A percentile compares a stretch with the other conserved stretches of the same genome.
These are phyloP conservation scores for Leishmania major DNA, from an alignment of 208 protist species.

Conservation along the genomic window DNA sequence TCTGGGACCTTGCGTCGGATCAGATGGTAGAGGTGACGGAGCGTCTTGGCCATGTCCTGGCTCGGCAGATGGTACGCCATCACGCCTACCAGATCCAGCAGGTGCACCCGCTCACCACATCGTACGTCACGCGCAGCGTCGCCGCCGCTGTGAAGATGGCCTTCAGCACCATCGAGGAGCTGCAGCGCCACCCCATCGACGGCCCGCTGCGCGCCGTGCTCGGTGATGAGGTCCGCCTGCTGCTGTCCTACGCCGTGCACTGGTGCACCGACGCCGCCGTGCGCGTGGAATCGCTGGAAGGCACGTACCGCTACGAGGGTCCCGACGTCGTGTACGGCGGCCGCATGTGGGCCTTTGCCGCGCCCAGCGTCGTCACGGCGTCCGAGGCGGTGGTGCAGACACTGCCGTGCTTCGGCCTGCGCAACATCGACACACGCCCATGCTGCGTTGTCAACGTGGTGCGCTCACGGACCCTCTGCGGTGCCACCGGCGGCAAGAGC, in stretches of 20 bases:
- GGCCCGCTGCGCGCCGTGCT: conserved; percentile 51
- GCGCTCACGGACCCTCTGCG: conserved; percentile 15
- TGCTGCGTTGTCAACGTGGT: conserved; percentile 9
- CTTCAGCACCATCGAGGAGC: conserved; percentile 66
- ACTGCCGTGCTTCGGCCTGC: conserved; percentile 16
- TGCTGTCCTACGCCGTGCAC: conserved; percentile 70
- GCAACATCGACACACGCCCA: conserved; percentile 12
- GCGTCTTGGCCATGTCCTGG: conserved; percentile 41
- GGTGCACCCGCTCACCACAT: conserved; percentile 73
- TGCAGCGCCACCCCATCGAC: conserved; percentile 58
- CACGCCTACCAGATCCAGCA: conserved; percentile 72
- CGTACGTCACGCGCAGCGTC: conserved; percentile 52
- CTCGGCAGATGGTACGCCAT: conserved; percentile 38
- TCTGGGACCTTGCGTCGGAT: conserved; percentile 72
- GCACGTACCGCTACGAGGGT: conserved; percentile 63
- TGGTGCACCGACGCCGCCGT: conserved; percentile 80
- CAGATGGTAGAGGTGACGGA: conserved; percentile 66
- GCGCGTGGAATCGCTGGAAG: conserved; percentile 35
- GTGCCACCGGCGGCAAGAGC: neutral
- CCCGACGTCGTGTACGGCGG: conserved; percentile 62
- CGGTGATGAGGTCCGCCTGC: conserved; percentile 56
- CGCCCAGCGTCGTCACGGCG: conserved; percentile 66
- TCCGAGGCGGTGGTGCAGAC: conserved; percentile 18
- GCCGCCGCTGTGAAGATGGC: conserved; percentile 59
- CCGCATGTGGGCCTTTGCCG: conserved; percentile 77